These are phyloP conservation scores for Fusarium sp. DNA, from an alignment of 2,329 filamentous ascomycete genomes.

Conservation along the genomic window DNA sequence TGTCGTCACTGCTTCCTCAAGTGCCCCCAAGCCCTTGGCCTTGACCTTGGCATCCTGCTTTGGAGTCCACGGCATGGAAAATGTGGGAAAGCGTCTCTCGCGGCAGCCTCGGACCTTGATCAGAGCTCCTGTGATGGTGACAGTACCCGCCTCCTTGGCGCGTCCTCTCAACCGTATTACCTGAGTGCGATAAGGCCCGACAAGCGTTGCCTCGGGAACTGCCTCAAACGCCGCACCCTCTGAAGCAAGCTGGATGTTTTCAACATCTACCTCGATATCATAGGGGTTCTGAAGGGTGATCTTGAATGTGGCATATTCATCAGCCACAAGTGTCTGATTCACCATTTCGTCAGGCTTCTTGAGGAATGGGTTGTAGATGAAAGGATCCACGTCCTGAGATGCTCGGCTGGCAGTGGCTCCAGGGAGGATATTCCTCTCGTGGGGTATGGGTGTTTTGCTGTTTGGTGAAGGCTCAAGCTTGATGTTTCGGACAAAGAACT, in stretches of 20 bases:
- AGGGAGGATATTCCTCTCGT: constrained; percentile 67
- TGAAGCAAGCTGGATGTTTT: constrained; percentile 80
- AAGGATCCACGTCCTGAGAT: constrained; percentile 79
- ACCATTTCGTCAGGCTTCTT: constrained; percentile 72
- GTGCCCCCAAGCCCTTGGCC: constrained; percentile 72
- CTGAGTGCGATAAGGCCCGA: constrained; percentile 88
- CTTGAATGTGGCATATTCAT: constrained; percentile 81
- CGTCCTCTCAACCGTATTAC: constrained; percentile 78
- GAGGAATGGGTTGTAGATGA: constrained; percentile 94
- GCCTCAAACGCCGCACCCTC: constrained; percentile 80
- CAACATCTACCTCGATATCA: constrained; percentile 91
- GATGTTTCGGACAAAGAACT: constrained; percentile 87
- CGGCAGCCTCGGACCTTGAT: constrained; percentile 86
- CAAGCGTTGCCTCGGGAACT: constrained; percentile 70
- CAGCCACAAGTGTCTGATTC: constrained; percentile 80
- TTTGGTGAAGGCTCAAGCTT: constrained; percentile 73
- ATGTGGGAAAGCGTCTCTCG: constrained; percentile 86
- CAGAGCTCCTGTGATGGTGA: constrained; percentile 82
- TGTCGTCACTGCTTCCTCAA: constrained; percentile 59
- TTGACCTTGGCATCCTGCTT: constrained; percentile 81
- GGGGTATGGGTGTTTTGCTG: constrained; percentile 73
- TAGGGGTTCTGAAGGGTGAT: constrained; percentile 94
- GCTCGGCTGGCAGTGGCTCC: constrained; percentile 62
- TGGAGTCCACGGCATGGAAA: constrained; percentile 80
- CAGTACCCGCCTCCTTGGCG: constrained; percentile 73